phyloP scores from a whole-genome alignment of 257 asterid genomes.

The Gentiana straminea region DNA sequence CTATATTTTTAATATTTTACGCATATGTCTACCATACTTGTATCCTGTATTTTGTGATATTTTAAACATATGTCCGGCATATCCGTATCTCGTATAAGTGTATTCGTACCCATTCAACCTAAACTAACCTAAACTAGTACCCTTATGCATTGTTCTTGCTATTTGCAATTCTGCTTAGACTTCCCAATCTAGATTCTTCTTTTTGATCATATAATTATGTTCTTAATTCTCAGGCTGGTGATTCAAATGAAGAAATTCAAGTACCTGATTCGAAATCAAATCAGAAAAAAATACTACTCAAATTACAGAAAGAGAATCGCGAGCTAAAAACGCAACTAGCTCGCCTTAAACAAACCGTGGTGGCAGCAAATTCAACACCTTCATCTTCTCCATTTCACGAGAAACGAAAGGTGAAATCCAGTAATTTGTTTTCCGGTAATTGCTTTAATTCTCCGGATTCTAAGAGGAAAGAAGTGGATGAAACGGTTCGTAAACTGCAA shows the following conservation, averaged over 20 bases:
- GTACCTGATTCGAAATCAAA: constrained; percentile 39
- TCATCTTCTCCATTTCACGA: constrained; percentile 25
- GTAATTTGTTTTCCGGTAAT: constrained; percentile 29
- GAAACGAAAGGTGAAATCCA: constrained; percentile 27
- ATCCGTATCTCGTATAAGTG: too few relatives aligned
- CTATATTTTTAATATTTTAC: too few relatives aligned
- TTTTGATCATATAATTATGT: neutral
- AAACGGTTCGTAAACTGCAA: constrained; percentile 19
- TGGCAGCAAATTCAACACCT: constrained; percentile 39
- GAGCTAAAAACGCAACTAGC: constrained; percentile 45
- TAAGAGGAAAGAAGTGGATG: constrained; percentile 28
- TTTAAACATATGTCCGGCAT: too few relatives aligned
- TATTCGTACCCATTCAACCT: too few relatives aligned
- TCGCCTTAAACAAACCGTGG: constrained; percentile 41
- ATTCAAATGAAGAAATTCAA: constrained; percentile 41
- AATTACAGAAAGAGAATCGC: constrained; percentile 52
- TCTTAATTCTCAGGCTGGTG: constrained; percentile 24
- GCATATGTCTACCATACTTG: too few relatives aligned
- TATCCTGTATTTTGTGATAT: too few relatives aligned
- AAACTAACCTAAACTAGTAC: too few relatives aligned
- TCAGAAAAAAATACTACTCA: constrained; percentile 45
- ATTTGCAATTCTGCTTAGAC: too few relatives aligned
- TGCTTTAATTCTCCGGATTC: constrained; percentile 46
- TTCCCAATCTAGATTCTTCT: too few relatives aligned
- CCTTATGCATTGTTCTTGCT: too few relatives aligned